Base-by-base conservation (phyloP, 148 eudicot species). In the Camellia sinensis region DNA sequence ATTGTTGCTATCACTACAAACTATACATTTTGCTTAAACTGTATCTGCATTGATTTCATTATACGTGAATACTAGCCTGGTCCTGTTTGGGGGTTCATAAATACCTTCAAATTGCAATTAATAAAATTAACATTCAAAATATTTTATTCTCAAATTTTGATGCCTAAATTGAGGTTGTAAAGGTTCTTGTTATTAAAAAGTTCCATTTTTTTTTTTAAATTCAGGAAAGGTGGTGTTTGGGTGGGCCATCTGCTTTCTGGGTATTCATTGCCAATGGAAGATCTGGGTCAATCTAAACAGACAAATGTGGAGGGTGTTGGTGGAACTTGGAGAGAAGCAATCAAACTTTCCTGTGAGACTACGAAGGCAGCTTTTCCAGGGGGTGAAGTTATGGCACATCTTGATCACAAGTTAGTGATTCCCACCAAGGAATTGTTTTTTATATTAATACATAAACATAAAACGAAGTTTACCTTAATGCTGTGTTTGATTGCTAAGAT, bases 171-270 rank as follows among this genome's bases (percentile, higher is more conserved):
- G 37, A 29, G 37, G 37, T 29, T 29, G 37, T 29, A 29, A 29
- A 29, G 37, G 37, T 48, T 48, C 62, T 59, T 59, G 62, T 59
- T 59, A 3, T 12, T 59, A 14, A 44, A 15, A 8, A 3, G 73
- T 53, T 72, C 18, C 14, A 19, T 29, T 1, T 40, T 56, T 13
- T 40, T n/a, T 46, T 21, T 64, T 56, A 3, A 53, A 40, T 59
- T 77, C 87, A 92, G 98, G 89, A 94, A 94, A 82, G 88, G 86
- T 41, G 85, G 85, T 78, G 82, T 87, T 65, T 90, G 95, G 98
- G 97, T 94, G 44, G 98, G 97, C 17, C 98, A 94, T 77, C 88
- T 92, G 77, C 88, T 92, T n/a, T 92, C 97, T 67, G 95, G 98
- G 57, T 92, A 94, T 86, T 84, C 93, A 11, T 84, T 94, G 87